Conservation (phyloP, 2,329 filamentous ascomycete genomes). For the Waltergamsia citrina region DNA sequence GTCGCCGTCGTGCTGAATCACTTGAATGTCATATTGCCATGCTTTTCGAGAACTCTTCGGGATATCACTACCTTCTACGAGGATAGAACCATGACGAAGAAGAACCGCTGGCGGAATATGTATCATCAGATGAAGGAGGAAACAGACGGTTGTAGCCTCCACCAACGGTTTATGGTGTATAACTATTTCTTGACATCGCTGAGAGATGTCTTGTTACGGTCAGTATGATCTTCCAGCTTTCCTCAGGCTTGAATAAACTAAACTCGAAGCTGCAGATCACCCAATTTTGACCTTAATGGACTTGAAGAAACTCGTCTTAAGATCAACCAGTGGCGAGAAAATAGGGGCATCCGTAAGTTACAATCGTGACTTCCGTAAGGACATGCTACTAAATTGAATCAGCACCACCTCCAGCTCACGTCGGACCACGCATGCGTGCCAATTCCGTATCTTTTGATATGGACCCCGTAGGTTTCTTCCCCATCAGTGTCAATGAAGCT, state of each 20-base stretch:
- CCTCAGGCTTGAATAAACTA: slow-evolving; percentile 13
- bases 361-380: no score
- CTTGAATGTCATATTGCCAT: slow-evolving; percentile 46
- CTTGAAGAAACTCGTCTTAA: slow-evolving; percentile 38
- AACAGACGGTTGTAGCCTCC: slow-evolving; percentile 37
- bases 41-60: slow-evolving; percentile 38
- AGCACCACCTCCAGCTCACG: slow-evolving; percentile 25
- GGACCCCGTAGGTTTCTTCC: slow-evolving; percentile 13
- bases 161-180: slow-evolving; percentile 44
- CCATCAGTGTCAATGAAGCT: neutral
- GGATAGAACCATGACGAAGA: slow-evolving; percentile 34
- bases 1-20: slow-evolving; percentile 43
- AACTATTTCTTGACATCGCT: slow-evolving; percentile 43
- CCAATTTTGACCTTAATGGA: slow-evolving; percentile 44
- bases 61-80: slow-evolving; percentile 45
- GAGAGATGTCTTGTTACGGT: slow-evolving; percentile 42
- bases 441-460: slow-evolving; percentile 14
- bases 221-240: slow-evolving; percentile 6
- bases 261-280: no score
- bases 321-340: slow-evolving; percentile 41
- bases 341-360: slow-evolving; percentile 40
- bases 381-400: slow-evolving; percentile 5
- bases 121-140: slow-evolving; percentile 45
- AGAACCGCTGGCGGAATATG: slow-evolving; percentile 49
- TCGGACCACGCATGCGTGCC: slow-evolving; percentile 21